phyloP scores from a whole-genome alignment of 2,329 filamentous ascomycete genomes.

The Lojkania enalia region DNA sequence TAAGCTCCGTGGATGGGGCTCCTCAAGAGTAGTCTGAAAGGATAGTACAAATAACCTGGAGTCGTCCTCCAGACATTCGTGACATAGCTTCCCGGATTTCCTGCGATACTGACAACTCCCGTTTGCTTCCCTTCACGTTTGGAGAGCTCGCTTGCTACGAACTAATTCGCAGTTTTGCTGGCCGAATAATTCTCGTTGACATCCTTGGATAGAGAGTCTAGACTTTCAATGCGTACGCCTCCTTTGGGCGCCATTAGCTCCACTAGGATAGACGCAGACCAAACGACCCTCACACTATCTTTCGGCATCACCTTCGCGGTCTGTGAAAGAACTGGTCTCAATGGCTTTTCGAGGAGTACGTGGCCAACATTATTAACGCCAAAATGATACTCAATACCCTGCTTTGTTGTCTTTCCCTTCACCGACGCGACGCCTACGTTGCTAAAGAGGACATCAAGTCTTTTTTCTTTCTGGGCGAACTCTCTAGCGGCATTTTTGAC shows the following conservation, averaged over 20 bases:
- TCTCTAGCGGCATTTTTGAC: slow-evolving; percentile 19
- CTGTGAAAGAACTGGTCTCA: slow-evolving; percentile 34
- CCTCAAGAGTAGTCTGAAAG: slow-evolving; percentile 1
- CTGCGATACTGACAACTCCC: slow-evolving; percentile 17
- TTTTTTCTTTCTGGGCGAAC: slow-evolving; percentile 42
- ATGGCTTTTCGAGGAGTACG: slow-evolving; percentile 40
- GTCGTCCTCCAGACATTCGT: slow-evolving; percentile 26
- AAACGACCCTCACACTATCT: slow-evolving; percentile 39
- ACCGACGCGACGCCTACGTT: slow-evolving; percentile 33
- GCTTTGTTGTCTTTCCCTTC: slow-evolving; percentile 7
- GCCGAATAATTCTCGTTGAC: slow-evolving; percentile 13
- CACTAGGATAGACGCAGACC: slow-evolving; percentile 26
- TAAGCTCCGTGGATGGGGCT: slow-evolving; percentile 9
- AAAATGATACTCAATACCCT: slow-evolving; percentile 30
- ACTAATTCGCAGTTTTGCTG: slow-evolving; percentile 19
- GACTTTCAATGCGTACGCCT: slow-evolving; percentile 18
- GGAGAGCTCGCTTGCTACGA: slow-evolving; percentile 16
- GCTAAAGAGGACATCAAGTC: slow-evolving; percentile 45
- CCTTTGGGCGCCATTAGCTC: slow-evolving; percentile 8
- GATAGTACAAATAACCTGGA: slow-evolving; percentile 9
- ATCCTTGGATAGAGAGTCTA: slow-evolving; percentile 7
- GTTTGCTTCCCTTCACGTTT: slow-evolving; percentile 10
- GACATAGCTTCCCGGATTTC: slow-evolving; percentile 47
- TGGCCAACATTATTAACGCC: slow-evolving; percentile 45
- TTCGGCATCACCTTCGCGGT: slow-evolving; percentile 26